Base-by-base conservation (phyloP, 441 rosid species). In the Breynia disticha region DNA sequence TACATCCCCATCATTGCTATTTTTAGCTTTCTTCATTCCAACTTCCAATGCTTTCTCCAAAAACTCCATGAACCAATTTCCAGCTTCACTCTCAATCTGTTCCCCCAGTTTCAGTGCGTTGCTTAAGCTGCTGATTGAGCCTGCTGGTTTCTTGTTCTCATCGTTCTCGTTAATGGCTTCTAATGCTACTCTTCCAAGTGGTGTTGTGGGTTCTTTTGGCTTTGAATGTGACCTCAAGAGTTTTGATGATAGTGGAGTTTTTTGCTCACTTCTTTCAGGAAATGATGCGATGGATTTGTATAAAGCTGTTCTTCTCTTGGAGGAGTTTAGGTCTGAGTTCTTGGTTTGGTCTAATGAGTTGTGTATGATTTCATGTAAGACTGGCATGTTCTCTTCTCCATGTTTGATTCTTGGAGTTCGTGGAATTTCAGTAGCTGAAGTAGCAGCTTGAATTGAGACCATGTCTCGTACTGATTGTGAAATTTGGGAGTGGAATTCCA, bases 11-110 rank as follows among this genome's bases (percentile, higher is more conserved):
- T 71, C 76, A 20, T n/a, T n/a, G n/a, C 67, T 45, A 18, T 70
- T 80, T 70, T 67, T 80, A 4, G 78, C 54, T 66, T 82, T 91
- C 84, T 80, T 85, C 79, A 79, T 67, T 2, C 96, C 89, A 39
- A 61, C 74, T 63, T 83, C 95, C 32, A 87, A 37, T 18, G 83
- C 78, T 67, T 71, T 87, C 69, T 91, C 94, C 0, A 85, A 39
- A 62, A 91, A 87, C 11, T 76, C 89, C 87, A 91, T 86, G 55
- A 91, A 91, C 96, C 96, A 91, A 37, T 69, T 70, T 19, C 86
- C 89, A 6, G 95, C 82, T 74, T 87, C 96, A 0, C 66, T 62
- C 64, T 83, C 83, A 1, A 91, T 73, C 79, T 79, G 78, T 67
- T 67, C 82, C 0, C 83, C 95, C 72, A 91, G 55, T 59, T 56